phyloP scores from a whole-genome alignment of 2,329 filamentous ascomycete genomes.

The Coniochaeta sp. region DNA sequence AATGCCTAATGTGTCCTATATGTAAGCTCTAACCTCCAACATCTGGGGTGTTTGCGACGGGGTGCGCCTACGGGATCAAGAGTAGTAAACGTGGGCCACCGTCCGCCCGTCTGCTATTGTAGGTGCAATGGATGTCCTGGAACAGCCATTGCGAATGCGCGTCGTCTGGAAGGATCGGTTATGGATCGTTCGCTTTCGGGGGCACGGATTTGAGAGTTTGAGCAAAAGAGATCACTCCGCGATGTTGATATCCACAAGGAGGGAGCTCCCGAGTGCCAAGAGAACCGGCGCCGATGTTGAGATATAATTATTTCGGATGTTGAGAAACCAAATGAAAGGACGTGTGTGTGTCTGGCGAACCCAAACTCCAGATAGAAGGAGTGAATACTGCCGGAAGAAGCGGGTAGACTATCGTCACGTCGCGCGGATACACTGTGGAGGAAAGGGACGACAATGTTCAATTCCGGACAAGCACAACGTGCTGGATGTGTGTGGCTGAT shows the following conservation, averaged over 20 bases:
- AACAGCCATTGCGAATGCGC: conserved; percentile 1
- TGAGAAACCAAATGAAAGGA: background rate
- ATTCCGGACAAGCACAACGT: background rate
- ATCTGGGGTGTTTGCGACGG: background rate
- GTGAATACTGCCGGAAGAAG: background rate
- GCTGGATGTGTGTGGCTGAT: too few species aligned
- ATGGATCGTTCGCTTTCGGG: background rate
- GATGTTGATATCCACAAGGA: background rate
- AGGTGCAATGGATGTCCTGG: background rate
- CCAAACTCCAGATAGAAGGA: background rate
- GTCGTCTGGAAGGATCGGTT: background rate
- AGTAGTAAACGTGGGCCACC: background rate
- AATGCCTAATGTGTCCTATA: background rate
- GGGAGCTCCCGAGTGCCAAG: background rate
- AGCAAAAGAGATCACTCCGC: background rate
- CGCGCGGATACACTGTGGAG: background rate
- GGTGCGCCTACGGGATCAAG: conserved; percentile 1
- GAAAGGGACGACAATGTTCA: background rate
- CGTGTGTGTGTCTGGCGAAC: background rate
- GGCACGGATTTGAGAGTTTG: background rate
- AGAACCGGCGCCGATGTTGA: background rate
- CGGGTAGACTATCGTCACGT: background rate
- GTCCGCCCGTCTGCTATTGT: background rate
- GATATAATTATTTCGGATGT: background rate
- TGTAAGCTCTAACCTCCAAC: background rate